Conservation (phyloP, 768 basidiomycete genomes). For the Lentinula detonsa region DNA sequence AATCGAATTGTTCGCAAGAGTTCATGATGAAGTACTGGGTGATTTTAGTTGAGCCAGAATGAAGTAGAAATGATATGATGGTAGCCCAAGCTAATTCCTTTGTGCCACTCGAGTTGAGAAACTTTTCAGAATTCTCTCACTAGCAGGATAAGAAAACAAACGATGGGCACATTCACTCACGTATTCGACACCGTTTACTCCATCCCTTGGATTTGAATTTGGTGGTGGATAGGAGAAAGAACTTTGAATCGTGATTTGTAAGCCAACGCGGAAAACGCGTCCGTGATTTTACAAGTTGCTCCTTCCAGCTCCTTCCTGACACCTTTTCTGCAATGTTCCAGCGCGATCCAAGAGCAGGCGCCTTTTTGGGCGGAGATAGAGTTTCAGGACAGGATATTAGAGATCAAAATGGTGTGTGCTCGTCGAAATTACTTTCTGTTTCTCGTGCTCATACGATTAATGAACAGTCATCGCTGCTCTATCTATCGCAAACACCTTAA, state of each 20-base stretch:
- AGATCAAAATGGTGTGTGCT: conserved; percentile 86
- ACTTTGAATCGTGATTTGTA: background rate
- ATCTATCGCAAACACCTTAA: conserved; percentile 95
- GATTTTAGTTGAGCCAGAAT: background rate
- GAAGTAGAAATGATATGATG: background rate
- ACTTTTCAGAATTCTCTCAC: background rate
- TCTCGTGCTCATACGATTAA: conserved; percentile 5
- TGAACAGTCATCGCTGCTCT: conserved; percentile 84
- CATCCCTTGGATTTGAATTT: background rate
- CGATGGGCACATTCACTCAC: background rate
- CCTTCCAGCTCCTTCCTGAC: conserved; percentile 10
- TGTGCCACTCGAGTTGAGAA: background rate
- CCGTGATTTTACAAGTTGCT: background rate
- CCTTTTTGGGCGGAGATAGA: conserved; percentile 91
- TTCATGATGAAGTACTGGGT: background rate
- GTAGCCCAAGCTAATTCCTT: background rate
- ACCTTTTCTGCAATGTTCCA: conserved; percentile 27
- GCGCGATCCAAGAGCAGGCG: conserved; percentile 87
- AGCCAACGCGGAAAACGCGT: conserved; percentile 2
- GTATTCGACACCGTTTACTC: background rate
- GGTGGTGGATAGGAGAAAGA: background rate
- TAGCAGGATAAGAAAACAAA: background rate
- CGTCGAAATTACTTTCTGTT: background rate
- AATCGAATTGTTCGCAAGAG: background rate
- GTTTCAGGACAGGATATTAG: conserved; percentile 94